Percentiles rank a stretch among this genome's conserved stretches.
These are phyloP conservation scores for Corymbia citriodora DNA, from an alignment of 441 rosid species.

Conservation along the genomic window DNA sequence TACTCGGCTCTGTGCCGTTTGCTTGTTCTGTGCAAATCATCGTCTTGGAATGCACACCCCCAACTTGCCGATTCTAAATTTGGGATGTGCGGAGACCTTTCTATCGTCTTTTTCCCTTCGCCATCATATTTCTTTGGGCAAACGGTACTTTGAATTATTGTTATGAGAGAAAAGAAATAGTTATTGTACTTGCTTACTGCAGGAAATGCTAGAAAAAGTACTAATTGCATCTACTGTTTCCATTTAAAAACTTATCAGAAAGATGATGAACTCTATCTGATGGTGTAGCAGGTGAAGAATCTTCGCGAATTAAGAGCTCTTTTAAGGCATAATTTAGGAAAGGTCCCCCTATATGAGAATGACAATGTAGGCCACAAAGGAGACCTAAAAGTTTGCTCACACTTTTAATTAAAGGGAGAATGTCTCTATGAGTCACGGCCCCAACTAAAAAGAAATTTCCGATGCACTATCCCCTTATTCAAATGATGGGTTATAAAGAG, in stretches of 20 bases:
- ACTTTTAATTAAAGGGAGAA: constrained; percentile 31
- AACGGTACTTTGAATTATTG: constrained; percentile 11
- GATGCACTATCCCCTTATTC: constrained; percentile 6
- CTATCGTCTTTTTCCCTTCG: background rate
- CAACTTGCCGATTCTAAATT: background rate
- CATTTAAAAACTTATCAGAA: constrained; percentile 30
- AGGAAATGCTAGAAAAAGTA: constrained; percentile 7
- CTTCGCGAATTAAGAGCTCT: constrained; percentile 17
- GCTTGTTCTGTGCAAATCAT: background rate
- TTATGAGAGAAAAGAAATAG: constrained; percentile 5
- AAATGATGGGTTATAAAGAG: constrained; percentile 42
- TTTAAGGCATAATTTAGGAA: constrained; percentile 34
- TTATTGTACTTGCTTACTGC: constrained; percentile 12
- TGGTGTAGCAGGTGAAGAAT: constrained; percentile 9
- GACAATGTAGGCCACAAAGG: constrained; percentile 68
- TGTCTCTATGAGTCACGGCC: constrained; percentile 22
- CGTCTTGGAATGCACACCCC: background rate
- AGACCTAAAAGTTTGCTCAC: constrained; percentile 39
- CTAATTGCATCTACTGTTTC: constrained; percentile 25
- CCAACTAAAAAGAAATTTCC: constrained; percentile 11
- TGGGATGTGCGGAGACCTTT: background rate
- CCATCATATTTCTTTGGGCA: background rate
- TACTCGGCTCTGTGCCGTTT: background rate
- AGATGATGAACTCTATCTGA: constrained; percentile 24
- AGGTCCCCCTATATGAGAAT: constrained; percentile 41